Conservation (phyloP, 352 stramenopile species). For the Thalassiosira exigua region DNA sequence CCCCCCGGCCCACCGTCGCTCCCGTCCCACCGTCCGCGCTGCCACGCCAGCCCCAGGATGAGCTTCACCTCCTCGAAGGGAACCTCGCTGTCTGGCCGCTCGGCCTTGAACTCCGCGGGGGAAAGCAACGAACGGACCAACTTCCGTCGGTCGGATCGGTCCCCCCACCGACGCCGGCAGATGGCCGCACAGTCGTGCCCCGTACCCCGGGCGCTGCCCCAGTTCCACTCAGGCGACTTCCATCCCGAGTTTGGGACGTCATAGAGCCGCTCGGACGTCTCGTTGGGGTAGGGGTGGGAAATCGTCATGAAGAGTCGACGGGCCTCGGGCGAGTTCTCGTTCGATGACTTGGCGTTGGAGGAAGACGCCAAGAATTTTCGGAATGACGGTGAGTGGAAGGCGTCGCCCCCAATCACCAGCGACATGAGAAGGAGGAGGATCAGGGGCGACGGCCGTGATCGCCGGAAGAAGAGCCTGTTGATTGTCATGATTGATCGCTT, state of each 20-base stretch:
- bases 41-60: conserved; percentile 76
- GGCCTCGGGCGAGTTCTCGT: too few species aligned
- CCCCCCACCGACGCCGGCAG: conserved; percentile 64
- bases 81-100: conserved; percentile 25
- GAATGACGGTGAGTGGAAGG: too few species aligned
- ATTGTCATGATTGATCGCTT: too few species aligned
- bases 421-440: too few species aligned
- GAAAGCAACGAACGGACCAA: conserved; percentile 64
- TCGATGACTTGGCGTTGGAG: too few species aligned
- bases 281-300: too few species aligned
- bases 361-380: too few species aligned
- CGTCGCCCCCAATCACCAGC: too few species aligned
- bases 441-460: too few species aligned
- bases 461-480: too few species aligned
- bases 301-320: too few species aligned
- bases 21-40: conserved; percentile 69
- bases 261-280: too few species aligned
- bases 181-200: conserved; percentile 82
- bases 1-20: conserved; percentile 59
- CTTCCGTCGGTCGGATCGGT: conserved; percentile 38
- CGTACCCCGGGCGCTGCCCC: conserved; percentile 76
- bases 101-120: conserved; percentile 28
- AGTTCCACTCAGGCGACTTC: conserved; percentile 79
- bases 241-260: conserved; percentile 76
- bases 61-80: conserved; percentile 85